These are phyloP conservation scores for Chalaropsis thielavioides DNA, from an alignment of 2,329 filamentous ascomycete genomes.

Conservation along the genomic window DNA sequence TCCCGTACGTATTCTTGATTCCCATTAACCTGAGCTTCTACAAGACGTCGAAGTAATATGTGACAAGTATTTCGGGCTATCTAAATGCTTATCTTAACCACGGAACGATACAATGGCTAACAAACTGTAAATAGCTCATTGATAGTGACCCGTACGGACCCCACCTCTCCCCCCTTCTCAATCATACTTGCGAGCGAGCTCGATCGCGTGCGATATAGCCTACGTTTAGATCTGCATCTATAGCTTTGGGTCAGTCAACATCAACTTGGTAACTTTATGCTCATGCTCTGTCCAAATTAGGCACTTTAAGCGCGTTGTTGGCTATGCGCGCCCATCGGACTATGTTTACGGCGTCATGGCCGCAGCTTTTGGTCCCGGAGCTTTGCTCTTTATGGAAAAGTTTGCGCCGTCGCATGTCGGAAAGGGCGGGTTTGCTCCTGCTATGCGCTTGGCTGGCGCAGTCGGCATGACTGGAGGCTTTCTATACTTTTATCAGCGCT, in stretches of 20 bases:
- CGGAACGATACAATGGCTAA: slow-evolving; percentile 1
- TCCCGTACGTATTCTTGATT: slow-evolving; percentile 48
- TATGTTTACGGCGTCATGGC: slow-evolving; percentile 57
- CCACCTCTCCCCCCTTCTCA: neutral
- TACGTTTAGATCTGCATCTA: neutral
- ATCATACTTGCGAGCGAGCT: neutral
- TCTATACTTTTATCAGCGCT: slow-evolving; percentile 72
- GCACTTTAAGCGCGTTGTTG: slow-evolving; percentile 78
- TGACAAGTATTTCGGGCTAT: neutral
- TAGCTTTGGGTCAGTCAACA: neutral
- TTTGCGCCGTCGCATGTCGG: slow-evolving; percentile 74
- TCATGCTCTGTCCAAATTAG: slow-evolving; percentile 30
- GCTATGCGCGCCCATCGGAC: slow-evolving; percentile 76
- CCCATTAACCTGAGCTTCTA: slow-evolving; percentile 19
- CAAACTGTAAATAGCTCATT: slow-evolving; percentile 57
- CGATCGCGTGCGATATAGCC: neutral
- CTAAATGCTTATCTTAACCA: neutral
- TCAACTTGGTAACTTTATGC: neutral
- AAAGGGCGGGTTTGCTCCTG: slow-evolving; percentile 64
- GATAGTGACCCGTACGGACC: slow-evolving; percentile 86
- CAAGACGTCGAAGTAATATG: neutral
- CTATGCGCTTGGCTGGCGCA: slow-evolving; percentile 63
- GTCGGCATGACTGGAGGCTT: slow-evolving; percentile 67
- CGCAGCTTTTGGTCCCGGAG: slow-evolving; percentile 55
- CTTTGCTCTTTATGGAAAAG: slow-evolving; percentile 68